Conservation (phyloP, 352 stramenopile genomes). For the Saprolegnia parasitica region DNA sequence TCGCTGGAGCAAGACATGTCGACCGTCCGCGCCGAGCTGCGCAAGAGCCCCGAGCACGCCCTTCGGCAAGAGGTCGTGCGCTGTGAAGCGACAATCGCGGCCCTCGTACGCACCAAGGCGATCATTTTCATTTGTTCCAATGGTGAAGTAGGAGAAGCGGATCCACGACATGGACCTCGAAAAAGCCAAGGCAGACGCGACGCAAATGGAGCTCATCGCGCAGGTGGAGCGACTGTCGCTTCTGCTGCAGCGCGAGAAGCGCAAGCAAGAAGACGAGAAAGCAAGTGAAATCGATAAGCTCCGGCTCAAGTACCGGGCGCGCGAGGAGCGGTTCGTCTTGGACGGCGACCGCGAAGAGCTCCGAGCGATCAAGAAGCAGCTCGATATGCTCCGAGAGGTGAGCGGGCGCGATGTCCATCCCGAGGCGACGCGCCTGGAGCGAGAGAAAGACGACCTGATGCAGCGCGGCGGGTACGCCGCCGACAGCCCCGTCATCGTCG, state of each 20-base stretch:
- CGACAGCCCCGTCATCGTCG: constrained; percentile 16
- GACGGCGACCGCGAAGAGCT: constrained; percentile 76
- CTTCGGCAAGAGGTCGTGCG: constrained; percentile 67
- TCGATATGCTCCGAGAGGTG: constrained; percentile 63
- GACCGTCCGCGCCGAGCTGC: constrained; percentile 65
- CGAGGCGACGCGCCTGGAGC: neutral
- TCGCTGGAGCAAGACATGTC: constrained; percentile 66
- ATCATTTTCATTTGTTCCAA: neutral
- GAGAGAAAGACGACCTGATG: constrained; percentile 17
- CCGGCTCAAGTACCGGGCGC: constrained; percentile 69
- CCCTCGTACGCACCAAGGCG: constrained; percentile 31
- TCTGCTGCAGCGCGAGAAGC: constrained; percentile 56
- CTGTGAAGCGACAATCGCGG: constrained; percentile 46
- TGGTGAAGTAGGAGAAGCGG: constrained; percentile 42
- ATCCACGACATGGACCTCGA: constrained; percentile 41
- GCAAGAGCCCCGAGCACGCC: constrained; percentile 61
- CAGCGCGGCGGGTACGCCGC: constrained; percentile 7
- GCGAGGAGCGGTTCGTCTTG: constrained; percentile 73
- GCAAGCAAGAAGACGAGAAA: constrained; percentile 55
- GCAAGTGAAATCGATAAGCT: constrained; percentile 75
- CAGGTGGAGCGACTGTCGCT: constrained; percentile 59
- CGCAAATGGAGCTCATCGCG: constrained; percentile 38
- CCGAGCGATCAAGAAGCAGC: constrained; percentile 72
- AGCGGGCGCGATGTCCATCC: neutral
- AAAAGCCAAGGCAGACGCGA: constrained; percentile 39